A percentile compares a stretch with the other conserved stretches of the same genome.
phyloP scores from a whole-genome alignment of 208 protist genomes.

The Tritrichomonas foetus region DNA sequence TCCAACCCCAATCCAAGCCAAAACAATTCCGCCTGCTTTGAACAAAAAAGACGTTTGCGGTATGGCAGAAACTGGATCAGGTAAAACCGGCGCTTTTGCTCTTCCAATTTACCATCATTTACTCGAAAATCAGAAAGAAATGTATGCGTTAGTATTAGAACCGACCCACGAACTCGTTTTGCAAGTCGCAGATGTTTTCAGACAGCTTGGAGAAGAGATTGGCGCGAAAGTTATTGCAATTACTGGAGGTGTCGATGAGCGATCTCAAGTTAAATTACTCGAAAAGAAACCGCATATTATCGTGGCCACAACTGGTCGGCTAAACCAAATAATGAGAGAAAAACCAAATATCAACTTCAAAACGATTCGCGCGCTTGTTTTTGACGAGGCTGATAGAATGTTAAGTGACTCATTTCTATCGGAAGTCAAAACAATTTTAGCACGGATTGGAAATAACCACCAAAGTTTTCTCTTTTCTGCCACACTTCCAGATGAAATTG shows the following conservation, averaged over 20 bases:
- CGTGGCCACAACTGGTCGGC: not conserved
- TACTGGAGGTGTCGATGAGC: conserved; percentile 22
- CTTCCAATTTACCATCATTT: conserved; percentile 44
- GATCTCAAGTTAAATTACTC: not conserved
- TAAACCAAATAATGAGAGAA: not conserved
- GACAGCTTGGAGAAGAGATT: not conserved
- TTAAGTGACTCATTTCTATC: not conserved
- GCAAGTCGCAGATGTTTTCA: not conserved
- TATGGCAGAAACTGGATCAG: conserved; percentile 59
- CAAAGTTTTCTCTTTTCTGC: conserved; percentile 73
- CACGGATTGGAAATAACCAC: conserved; percentile 50
- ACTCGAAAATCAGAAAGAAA: not conserved
- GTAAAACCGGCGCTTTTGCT: conserved; percentile 57
- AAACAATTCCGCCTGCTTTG: conserved; percentile 62
- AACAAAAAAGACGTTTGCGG: conserved; percentile 70
- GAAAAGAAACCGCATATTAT: not conserved
- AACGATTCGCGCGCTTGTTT: not conserved
- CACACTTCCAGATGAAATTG: conserved; percentile 73
- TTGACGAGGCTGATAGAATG: conserved; percentile 37
- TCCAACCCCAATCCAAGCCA: not conserved
- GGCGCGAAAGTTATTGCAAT: not conserved
- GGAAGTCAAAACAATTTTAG: not conserved
- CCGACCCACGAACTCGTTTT: conserved; percentile 12
- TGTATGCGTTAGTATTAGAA: not conserved
- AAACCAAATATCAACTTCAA: not conserved